Evolutionary conservation across 768 basidiomycete species (phyloP), one percentile per base, ranked within the genome.

Genomic region (Amylocystis lapponica): DNA sequence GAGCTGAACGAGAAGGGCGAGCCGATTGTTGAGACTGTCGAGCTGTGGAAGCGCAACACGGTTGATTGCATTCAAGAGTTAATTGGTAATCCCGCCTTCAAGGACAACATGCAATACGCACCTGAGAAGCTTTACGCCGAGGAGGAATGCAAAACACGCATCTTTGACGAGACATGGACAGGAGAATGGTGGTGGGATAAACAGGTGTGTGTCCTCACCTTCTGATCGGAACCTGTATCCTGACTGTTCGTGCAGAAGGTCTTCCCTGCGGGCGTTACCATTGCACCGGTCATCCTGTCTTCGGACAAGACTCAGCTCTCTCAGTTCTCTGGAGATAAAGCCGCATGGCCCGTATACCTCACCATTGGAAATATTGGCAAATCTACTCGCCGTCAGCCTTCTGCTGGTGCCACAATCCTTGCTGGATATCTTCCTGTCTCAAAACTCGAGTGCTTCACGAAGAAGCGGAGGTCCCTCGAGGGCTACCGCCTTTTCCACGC

Each of bases 161-260:
- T 70, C 1, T 71, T 59, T 43, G 39, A 46, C 39, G 68, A 76
- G 37, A 68, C 74, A 66, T 60, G 70, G 39, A 66, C 35, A 76
- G 74, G n/a, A n/a, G n/a, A n/a, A n/a, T n/a, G n/a, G 75, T 76
- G 74, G 75, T 72, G 69, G 69, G 37, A 43, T 4, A 66, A 61
- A 1, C 74, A 77, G 60, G 74, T 75, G 43, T 31, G 64, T 17
- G 13, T n/a, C 10, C 9, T 36, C 26, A 19, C 2, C 34, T n/a
- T 27, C 11, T 4, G 17, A 5, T 16, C 46, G 27, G 41, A 3
- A 2, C 30, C 26, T 13, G 41, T 34, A 33, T 16, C 2, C 27
- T 32, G 19, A 11, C 14, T n/a, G n/a, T 34, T 16, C 10, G n/a
- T n/a, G 46, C 49, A 43, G 45, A 39, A 23, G 41, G 45, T 22